Conservation (phyloP, 129 eudicot genomes). For the Flaveria trinervia region DNA sequence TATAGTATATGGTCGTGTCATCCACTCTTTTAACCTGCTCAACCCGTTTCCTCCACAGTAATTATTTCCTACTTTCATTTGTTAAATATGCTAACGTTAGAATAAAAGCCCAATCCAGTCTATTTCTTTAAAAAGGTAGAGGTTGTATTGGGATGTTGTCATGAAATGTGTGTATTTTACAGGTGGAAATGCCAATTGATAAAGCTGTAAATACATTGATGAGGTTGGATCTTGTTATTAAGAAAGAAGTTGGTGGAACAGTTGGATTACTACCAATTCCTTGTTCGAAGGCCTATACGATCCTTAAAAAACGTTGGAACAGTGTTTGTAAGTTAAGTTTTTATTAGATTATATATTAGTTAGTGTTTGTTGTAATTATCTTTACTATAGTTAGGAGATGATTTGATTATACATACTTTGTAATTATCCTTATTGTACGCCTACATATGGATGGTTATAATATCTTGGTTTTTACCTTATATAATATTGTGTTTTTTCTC, state of each 20-base stretch:
- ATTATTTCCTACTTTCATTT: neutral
- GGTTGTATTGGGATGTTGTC: neutral
- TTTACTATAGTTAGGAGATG: too few species aligned
- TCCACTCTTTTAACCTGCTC: too few species aligned
- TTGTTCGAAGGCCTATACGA: constrained; percentile 48
- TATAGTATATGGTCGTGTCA: neutral
- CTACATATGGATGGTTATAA: too few species aligned
- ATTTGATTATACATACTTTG: too few species aligned
- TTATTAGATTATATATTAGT: too few species aligned
- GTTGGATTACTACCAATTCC: constrained; percentile 59
- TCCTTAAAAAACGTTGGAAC: constrained; percentile 77
- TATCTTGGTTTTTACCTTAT: too few species aligned
- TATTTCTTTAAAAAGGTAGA: neutral
- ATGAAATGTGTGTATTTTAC: constrained; percentile 26
- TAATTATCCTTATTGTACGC: too few species aligned
- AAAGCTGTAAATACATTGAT: constrained; percentile 72
- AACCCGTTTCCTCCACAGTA: too few species aligned
- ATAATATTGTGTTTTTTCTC: too few species aligned
- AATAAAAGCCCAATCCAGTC: neutral
- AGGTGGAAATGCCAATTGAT: constrained; percentile 90
- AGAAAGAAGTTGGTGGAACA: constrained; percentile 43
- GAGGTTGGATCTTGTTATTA: constrained; percentile 70
- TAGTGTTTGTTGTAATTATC: too few species aligned
- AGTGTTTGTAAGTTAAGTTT: constrained; percentile 44
- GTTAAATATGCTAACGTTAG: neutral